Conservation (phyloP, 345 rosid genomes). For the Lepidium didymum region DNA sequence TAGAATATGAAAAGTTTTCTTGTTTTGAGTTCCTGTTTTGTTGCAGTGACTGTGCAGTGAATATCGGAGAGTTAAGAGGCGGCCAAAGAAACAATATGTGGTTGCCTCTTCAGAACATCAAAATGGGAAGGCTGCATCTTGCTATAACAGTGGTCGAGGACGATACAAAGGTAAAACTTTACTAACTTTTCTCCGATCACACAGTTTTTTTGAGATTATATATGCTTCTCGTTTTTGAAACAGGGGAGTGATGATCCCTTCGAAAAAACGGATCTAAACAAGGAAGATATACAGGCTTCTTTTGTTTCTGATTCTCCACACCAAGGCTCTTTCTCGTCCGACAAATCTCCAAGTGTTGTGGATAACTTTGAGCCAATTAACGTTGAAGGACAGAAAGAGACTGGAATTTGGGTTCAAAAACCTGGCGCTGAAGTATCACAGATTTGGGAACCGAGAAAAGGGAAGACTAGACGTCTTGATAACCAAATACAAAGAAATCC, state of each 20-base stretch:
- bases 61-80: constrained; percentile 49
- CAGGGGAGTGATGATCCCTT: constrained; percentile 33
- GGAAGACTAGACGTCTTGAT: constrained; percentile 54
- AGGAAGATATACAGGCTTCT: constrained; percentile 38
- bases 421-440: constrained; percentile 76
- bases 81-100: constrained; percentile 83
- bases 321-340: constrained; percentile 40
- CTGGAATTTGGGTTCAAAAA: constrained; percentile 78
- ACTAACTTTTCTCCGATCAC: neutral
- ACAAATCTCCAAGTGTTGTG: constrained; percentile 35
- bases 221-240: neutral
- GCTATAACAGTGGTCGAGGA: constrained; percentile 63
- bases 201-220: neutral
- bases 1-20: neutral
- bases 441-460: constrained; percentile 86
- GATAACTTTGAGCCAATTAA: constrained; percentile 68
- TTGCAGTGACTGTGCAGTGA: constrained; percentile 54
- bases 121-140: constrained; percentile 77
- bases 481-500: constrained; percentile 33
- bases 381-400: constrained; percentile 57
- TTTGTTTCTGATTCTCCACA: constrained; percentile 33
- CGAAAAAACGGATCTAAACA: constrained; percentile 28
- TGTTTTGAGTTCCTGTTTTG: neutral
- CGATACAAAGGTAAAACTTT: constrained; percentile 36
- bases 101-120: constrained; percentile 75